A percentile compares a stretch with the other conserved stretches of the same genome.
These are phyloP conservation scores for Anisogramma anomala DNA, from an alignment of 2,329 filamentous ascomycete species.

Conservation along the genomic window DNA sequence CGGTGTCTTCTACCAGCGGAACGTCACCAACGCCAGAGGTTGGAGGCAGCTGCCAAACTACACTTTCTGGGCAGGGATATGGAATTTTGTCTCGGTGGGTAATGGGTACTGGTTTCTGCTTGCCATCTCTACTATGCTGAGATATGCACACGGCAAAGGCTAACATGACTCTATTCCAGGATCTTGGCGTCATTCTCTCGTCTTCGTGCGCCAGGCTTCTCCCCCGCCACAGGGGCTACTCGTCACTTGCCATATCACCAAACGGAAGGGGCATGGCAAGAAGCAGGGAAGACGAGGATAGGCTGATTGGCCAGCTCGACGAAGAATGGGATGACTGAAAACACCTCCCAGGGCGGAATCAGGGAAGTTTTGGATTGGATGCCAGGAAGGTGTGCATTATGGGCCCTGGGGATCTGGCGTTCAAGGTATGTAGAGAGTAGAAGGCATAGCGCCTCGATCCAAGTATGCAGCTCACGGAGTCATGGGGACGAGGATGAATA, in stretches of 20 bases:
- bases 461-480: constrained; percentile 2
- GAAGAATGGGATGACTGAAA: constrained; percentile 84
- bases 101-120: constrained; percentile 12
- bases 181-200: constrained; percentile 55
- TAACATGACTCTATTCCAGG: constrained; percentile 28
- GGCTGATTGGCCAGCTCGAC: constrained; percentile 88
- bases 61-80: constrained; percentile 79
- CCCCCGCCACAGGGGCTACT: constrained; percentile 56
- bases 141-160: neutral
- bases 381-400: neutral
- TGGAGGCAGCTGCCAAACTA: constrained; percentile 96
- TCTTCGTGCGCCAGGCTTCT: constrained; percentile 59
- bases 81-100: constrained; percentile 69
- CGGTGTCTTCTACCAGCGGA: constrained; percentile 90
- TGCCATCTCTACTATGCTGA: neutral
- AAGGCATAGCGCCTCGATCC: constrained; percentile 4
- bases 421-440: constrained; percentile 9
- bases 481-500: constrained; percentile 2
- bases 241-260: constrained; percentile 45
- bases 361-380: neutral
- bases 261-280: constrained; percentile 31
- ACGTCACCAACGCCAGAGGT: constrained; percentile 84
- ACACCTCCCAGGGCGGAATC: neutral
- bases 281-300: constrained; percentile 71
- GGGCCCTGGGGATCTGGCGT: constrained; percentile 5